Percentiles rank a stretch among this genome's conserved stretches.
These are phyloP conservation scores for Phoma sp. DNA, from an alignment of 2,329 filamentous ascomycete species.

Conservation along the genomic window DNA sequence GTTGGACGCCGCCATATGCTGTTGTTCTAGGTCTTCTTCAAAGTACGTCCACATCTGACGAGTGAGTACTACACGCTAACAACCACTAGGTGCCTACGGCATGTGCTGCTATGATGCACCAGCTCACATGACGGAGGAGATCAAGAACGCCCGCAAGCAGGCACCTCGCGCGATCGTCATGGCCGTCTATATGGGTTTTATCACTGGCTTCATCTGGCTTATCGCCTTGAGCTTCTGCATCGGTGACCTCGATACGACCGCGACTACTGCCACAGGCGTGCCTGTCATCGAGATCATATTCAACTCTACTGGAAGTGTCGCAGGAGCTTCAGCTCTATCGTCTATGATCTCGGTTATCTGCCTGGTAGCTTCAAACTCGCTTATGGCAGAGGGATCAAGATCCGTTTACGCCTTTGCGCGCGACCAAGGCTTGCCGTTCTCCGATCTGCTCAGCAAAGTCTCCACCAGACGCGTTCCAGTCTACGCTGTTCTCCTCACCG, in stretches of 20 bases:
- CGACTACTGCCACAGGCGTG: slow-evolving; percentile 56
- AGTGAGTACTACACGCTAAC: not conserved
- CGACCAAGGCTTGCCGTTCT: slow-evolving; percentile 63
- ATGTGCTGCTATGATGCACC: slow-evolving; percentile 62
- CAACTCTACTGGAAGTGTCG: slow-evolving; percentile 56
- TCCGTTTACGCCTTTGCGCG: slow-evolving; percentile 59
- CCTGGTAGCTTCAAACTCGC: slow-evolving; percentile 54
- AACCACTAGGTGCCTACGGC: slow-evolving; percentile 53
- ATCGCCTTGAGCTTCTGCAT: slow-evolving; percentile 53
- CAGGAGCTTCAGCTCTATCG: slow-evolving; percentile 55
- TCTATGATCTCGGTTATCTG: slow-evolving; percentile 60
- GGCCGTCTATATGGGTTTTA: slow-evolving; percentile 50
- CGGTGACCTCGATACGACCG: slow-evolving; percentile 56
- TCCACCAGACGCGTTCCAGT: slow-evolving; percentile 59
- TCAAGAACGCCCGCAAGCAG: slow-evolving; percentile 59
- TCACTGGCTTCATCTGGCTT: slow-evolving; percentile 50
- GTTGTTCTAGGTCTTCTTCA: slow-evolving; percentile 63
- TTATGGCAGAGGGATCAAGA: slow-evolving; percentile 58
- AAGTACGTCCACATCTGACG: slow-evolving; percentile 27
- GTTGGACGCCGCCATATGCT: slow-evolving; percentile 59
- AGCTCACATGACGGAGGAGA: slow-evolving; percentile 64
- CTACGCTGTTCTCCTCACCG: slow-evolving; percentile 57
- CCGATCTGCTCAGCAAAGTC: slow-evolving; percentile 55
- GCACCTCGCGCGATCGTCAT: slow-evolving; percentile 56
- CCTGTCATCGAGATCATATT: slow-evolving; percentile 63